These are phyloP conservation scores for Clarkia xantiana DNA, from an alignment of 345 rosid genomes.

Conservation along the genomic window DNA sequence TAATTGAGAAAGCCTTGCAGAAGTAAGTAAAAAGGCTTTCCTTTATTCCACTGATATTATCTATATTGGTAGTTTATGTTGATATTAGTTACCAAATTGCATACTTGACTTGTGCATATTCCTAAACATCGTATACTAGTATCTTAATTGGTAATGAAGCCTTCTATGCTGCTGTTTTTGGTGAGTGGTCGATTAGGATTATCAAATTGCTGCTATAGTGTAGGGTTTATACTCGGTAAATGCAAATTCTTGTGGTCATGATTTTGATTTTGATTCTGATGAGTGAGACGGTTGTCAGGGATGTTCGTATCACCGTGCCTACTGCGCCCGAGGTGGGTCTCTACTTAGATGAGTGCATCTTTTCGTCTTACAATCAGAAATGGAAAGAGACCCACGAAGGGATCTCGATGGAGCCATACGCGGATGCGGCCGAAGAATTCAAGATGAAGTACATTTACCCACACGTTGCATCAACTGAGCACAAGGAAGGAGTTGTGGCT, in stretches of 20 bases:
- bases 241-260: too few relatives aligned
- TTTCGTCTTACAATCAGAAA: conserved; percentile 64
- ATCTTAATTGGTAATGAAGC: too few relatives aligned
- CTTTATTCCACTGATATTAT: neutral
- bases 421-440: conserved; percentile 61
- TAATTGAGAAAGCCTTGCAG: conserved; percentile 50
- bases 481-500: conserved; percentile 64
- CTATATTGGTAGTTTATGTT: too few relatives aligned
- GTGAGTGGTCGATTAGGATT: too few relatives aligned
- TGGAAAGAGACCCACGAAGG: conserved; percentile 83
- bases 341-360: conserved; percentile 86
- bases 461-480: conserved; percentile 71
- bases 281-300: conserved; percentile 22
- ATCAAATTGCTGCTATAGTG: too few relatives aligned
- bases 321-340: conserved; percentile 94
- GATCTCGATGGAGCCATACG: conserved; percentile 61
- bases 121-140: too few relatives aligned
- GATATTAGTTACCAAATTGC: too few relatives aligned
- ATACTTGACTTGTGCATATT: too few relatives aligned
- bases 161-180: too few relatives aligned
- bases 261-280: too few relatives aligned
- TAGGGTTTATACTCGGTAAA: too few relatives aligned
- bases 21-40: conserved; percentile 34
- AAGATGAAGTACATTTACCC: conserved; percentile 73
- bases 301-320: conserved; percentile 56